Evolutionary conservation across 192 early-diverging fungal genomes (phyloP), one percentile per base, ranked within the genome.

Genomic region (Coemansia sp.): DNA sequence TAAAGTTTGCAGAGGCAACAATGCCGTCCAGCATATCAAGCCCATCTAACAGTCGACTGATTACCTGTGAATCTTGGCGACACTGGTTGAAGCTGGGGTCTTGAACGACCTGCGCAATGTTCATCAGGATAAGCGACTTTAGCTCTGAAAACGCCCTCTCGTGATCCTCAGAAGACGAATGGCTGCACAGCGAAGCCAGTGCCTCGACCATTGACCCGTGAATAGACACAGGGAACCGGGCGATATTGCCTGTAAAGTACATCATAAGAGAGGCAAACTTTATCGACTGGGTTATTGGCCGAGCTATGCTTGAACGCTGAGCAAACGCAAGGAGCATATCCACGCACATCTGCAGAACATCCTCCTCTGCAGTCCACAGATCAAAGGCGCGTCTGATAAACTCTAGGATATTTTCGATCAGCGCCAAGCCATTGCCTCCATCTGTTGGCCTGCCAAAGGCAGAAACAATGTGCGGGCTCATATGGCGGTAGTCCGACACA

Each of bases 21-120:
- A 81, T 71, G 25, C 78, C 78, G 45, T 81, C 78, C 60, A 81
- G 59, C 78, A 81, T 81, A n/a, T 81, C 78, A 32, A 81, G 70
- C 2, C 78, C 73, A n/a, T 75, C 78, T 18, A 81, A 60, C 36
- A 81, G 14, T 22, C 59, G 61, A 54, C 57, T 56, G 30, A 76
- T 61, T 14, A 67, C 56, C 30, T 56, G 78, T n/a, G 40, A 32
- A 28, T 81, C 70, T 32, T 81, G 72, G 20, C 17, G 38, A 12
- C 61, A 59, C 7, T 48, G 50, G 29, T 18, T 22, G 48, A 67
- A 69, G 60, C 34, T 31, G 12, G 18, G 36, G 25, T 50, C 50
- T 7, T 57, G 42, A 16, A 69, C 56, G 0, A 61, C 58, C 20
- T 69, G 69, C 8, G 30, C 56, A 25, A 81, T 62, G 18, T 64